These are phyloP conservation scores for Botrytis sinoallii DNA, from an alignment of 2,329 filamentous ascomycete genomes.

Conservation along the genomic window DNA sequence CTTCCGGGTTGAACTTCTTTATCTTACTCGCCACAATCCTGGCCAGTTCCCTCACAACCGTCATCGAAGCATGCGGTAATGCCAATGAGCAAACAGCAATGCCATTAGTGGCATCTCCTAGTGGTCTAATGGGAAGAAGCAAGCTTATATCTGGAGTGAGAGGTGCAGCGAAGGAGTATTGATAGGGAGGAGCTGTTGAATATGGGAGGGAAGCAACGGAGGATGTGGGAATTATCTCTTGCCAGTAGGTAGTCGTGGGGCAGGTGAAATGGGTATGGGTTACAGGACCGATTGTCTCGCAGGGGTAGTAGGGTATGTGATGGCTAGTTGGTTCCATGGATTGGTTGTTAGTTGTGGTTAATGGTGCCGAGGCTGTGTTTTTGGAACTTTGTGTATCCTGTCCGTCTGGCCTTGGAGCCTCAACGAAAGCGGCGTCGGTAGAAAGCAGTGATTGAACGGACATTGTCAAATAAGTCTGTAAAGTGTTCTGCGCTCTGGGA, in stretches of 20 bases:
- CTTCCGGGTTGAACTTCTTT: constrained; percentile 1
- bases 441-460: neutral
- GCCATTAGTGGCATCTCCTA: neutral
- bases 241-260: constrained; percentile 7
- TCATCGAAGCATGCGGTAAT: constrained; percentile 1
- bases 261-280: neutral
- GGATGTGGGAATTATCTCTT: neutral
- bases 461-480: neutral
- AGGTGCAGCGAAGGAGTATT: neutral
- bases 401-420: neutral
- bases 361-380: neutral
- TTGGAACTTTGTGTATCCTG: neutral
- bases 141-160: neutral
- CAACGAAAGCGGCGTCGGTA: neutral
- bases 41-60: constrained; percentile 2
- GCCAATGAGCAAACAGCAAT: constrained; percentile 8
- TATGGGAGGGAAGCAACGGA: neutral
- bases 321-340: neutral
- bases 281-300: neutral
- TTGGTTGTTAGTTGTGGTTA: neutral
- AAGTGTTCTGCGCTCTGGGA: neutral
- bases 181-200: neutral
- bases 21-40: neutral
- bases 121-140: constrained; percentile 5
- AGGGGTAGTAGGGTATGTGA: neutral